These are phyloP conservation scores for Bisporella sp. DNA, from an alignment of 2,329 filamentous ascomycete genomes.

Conservation along the genomic window DNA sequence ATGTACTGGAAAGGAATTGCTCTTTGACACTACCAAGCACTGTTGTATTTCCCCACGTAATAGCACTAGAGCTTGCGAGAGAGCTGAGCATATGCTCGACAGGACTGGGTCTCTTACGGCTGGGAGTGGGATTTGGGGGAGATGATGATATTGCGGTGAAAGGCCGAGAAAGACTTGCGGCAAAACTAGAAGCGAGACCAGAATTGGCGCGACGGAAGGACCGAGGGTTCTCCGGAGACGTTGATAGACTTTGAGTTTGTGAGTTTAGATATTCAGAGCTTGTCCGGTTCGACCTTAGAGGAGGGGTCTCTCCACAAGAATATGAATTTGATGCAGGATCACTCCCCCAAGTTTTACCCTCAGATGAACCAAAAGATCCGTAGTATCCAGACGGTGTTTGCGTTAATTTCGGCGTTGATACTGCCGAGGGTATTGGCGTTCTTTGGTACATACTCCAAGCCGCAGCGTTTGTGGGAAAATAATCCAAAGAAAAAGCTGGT, in stretches of 20 bases:
- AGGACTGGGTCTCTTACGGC: conserved; percentile 50
- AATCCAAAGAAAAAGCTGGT: conserved; percentile 59
- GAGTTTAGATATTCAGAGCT: conserved; percentile 41
- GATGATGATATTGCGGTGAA: conserved; percentile 29
- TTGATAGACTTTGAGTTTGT: conserved; percentile 46
- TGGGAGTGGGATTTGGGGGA: conserved; percentile 38
- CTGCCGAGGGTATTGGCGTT: conserved; percentile 46
- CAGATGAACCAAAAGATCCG: conserved; percentile 51
- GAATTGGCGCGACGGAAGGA: conserved; percentile 46
- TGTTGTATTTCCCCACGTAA: conserved; percentile 32
- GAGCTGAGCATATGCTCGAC: conserved; percentile 53
- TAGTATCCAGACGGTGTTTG: conserved; percentile 48
- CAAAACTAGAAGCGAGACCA: conserved; percentile 47
- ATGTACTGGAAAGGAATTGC: conserved; percentile 15
- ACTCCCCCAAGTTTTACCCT: conserved; percentile 41
- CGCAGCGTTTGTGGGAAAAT: conserved; percentile 53
- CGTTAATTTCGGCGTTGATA: conserved; percentile 50
- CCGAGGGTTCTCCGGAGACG: conserved; percentile 48
- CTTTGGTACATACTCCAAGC: conserved; percentile 45
- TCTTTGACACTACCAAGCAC: conserved; percentile 31
- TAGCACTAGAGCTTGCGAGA: conserved; percentile 35
- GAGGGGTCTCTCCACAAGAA: conserved; percentile 56
- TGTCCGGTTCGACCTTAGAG: conserved; percentile 38
- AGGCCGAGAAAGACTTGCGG: conserved; percentile 44
- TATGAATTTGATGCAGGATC: conserved; percentile 51